phyloP scores from a whole-genome alignment of 139 green algal species.

The Marvania coccoides region DNA sequence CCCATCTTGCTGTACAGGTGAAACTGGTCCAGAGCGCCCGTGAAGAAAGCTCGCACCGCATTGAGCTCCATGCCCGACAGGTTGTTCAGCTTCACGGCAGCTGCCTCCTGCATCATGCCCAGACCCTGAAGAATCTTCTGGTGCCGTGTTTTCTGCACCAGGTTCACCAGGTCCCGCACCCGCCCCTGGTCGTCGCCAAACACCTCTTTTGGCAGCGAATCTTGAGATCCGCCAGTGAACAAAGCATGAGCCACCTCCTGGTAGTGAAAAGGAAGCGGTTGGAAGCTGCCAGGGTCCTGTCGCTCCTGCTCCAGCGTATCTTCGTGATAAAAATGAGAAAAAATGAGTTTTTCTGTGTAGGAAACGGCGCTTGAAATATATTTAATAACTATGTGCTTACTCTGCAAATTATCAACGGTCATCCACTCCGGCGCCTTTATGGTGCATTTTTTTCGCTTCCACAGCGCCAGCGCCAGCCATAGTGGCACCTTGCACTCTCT shows the following conservation, averaged over 20 bases:
- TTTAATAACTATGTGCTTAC: conserved; percentile 12
- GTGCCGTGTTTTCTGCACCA: conserved; percentile 61
- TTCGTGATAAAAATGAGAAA: conserved; percentile 6
- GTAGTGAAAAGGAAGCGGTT: conserved; percentile 71
- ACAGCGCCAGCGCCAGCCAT: conserved; percentile 75
- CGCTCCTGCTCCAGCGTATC: conserved; percentile 51
- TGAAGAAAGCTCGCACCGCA: conserved; percentile 26
- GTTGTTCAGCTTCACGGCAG: conserved; percentile 82
- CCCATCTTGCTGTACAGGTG: not conserved
- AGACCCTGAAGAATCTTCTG: conserved; percentile 77
- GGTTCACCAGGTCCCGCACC: conserved; percentile 49
- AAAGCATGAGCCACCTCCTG: conserved; percentile 43
- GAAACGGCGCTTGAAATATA: not conserved
- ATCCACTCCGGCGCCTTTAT: conserved; percentile 77
- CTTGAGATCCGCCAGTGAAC: conserved; percentile 22
- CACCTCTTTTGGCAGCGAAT: conserved; percentile 26
- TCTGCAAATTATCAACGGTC: conserved; percentile 32
- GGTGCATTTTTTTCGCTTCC: conserved; percentile 61
- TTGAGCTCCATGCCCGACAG: conserved; percentile 75
- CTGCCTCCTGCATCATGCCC: conserved; percentile 46
- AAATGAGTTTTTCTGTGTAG: not conserved
- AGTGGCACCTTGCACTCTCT: conserved; percentile 61
- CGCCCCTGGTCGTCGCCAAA: conserved; percentile 21
- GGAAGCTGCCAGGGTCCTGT: conserved; percentile 42
- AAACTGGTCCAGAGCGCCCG: conserved; percentile 1